These are phyloP conservation scores for Hypholoma fasciculare DNA, from an alignment of 768 basidiomycete species.

Conservation along the genomic window DNA sequence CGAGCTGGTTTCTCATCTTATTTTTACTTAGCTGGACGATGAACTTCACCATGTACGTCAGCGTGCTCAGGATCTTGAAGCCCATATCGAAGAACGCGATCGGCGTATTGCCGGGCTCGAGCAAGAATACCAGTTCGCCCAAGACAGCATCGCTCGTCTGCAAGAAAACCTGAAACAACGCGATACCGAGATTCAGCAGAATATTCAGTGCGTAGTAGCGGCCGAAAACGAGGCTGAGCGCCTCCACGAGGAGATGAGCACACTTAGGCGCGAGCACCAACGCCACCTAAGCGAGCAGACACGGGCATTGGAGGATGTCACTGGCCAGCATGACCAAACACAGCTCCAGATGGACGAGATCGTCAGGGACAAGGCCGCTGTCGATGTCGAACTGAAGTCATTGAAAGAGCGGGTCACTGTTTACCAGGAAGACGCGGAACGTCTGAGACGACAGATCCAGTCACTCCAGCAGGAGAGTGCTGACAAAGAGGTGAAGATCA, in stretches of 20 bases:
- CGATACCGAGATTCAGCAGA: slow-evolving; percentile 55
- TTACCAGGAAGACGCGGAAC: slow-evolving; percentile 60
- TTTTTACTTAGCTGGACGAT: slow-evolving; percentile 44
- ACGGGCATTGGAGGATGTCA: slow-evolving; percentile 44
- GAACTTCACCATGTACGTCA: slow-evolving; percentile 56
- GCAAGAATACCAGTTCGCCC: slow-evolving; percentile 54
- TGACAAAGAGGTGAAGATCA: slow-evolving; percentile 78
- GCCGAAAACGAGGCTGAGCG: slow-evolving; percentile 54
- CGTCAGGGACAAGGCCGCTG: slow-evolving; percentile 54
- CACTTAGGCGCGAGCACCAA: slow-evolving; percentile 54
- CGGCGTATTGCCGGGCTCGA: slow-evolving; percentile 50
- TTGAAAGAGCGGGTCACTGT: slow-evolving; percentile 49
- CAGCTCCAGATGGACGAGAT: slow-evolving; percentile 48
- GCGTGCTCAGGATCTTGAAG: slow-evolving; percentile 45
- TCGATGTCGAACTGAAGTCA: slow-evolving; percentile 48
- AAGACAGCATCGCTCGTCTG: slow-evolving; percentile 54
- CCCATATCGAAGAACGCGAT: slow-evolving; percentile 53
- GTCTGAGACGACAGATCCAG: slow-evolving; percentile 62
- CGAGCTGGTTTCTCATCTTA: neutral
- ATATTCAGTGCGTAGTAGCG: slow-evolving; percentile 43
- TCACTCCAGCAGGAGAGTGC: slow-evolving; percentile 80
- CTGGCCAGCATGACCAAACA: slow-evolving; percentile 46
- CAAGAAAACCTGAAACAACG: slow-evolving; percentile 58
- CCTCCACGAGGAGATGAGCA: slow-evolving; percentile 54
- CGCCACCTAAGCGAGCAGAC: slow-evolving; percentile 50